phyloP scores from a whole-genome alignment of 495 filamentous ascomycete species.

The Glonium stellatum region DNA sequence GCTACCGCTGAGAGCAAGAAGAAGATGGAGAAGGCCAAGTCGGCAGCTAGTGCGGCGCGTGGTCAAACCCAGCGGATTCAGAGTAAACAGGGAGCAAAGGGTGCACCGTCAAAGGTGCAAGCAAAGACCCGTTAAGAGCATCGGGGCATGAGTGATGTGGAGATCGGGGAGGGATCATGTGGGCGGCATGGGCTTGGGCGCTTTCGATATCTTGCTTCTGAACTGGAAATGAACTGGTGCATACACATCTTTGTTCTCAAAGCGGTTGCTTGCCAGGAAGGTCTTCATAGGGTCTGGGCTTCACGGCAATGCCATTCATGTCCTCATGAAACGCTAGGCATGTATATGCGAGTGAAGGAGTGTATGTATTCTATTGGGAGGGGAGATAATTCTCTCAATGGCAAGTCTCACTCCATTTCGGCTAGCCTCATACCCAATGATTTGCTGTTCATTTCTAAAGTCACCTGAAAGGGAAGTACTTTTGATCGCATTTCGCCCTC shows the following conservation, averaged over 20 bases:
- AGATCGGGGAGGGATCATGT: not conserved
- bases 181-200: conserved; percentile 6
- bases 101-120: conserved; percentile 75
- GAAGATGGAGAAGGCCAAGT: conserved; percentile 99
- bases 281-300: conserved; percentile 25
- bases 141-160: not conserved
- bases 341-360: not conserved
- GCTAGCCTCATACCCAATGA: too few species aligned
- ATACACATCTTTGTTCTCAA: conserved; percentile 4
- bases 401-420: too few species aligned
- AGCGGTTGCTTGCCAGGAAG: not conserved
- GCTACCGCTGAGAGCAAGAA: conserved; percentile 75
- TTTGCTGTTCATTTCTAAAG: too few species aligned
- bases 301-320: conserved; percentile 29
- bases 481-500: too few species aligned
- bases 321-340: conserved; percentile 19
- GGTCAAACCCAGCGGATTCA: conserved; percentile 71
- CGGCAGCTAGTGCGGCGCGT: conserved; percentile 61
- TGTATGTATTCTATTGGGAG: too few species aligned
- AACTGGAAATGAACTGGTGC: conserved; percentile 6
- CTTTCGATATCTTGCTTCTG: conserved; percentile 12
- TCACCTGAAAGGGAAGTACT: too few species aligned
- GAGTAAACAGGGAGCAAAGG: conserved; percentile 96
- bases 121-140: conserved; percentile 76
- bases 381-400: too few species aligned